Evolutionary conservation across 495 filamentous ascomycete genomes (phyloP), one percentile per base, ranked within the genome.

Genomic region (Letharia columbiana): DNA sequence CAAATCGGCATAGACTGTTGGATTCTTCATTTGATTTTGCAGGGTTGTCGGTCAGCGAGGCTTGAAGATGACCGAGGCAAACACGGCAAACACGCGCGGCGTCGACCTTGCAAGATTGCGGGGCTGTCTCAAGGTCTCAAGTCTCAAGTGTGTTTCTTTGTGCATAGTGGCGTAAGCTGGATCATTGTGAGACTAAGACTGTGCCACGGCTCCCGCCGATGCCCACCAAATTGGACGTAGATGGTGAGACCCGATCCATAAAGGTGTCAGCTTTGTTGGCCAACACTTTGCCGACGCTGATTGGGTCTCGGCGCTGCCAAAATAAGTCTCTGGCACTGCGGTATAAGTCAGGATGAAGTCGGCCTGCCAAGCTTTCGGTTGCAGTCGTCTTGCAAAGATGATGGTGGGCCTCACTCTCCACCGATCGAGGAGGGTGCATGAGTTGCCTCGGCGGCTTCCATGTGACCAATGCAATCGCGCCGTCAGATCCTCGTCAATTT

Each of bases 1-100:
- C 54, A 15, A 57, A 2, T 28, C 28, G 47, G 47, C n/a, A 28
- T 23, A 8, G 3, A 9, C 17, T 57, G 40, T 37, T n/a, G 18
- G 17, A 31, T 39, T 5, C 42, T 17, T 44, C 63, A 45, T 45
- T 39, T 37, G 61, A 45, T 35, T 12, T 31, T 39, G 37, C 42
- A 35, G 28, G 31, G 15, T n/a, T 31, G 23, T 59, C 31, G 37
- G 52, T 35, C 59, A 65, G 63, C 54, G 63, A 65, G 50, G 52
- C 35, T 59, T 56, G 39, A 31, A 35, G 50, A 33, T 23, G 28
- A 65, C 52, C 52, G 52, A 65, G 54, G 41, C 33, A 33, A 57
- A 18, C 54, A 54, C 54, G 63, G 63, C 52, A 65, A 65, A 65
- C 47, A 65, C 42, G 54, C 63, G 63, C 52, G 52, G 31, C 52